Base-by-base conservation (phyloP, 805 yeast genomes). In the Suhomyces faveliae region DNA sequence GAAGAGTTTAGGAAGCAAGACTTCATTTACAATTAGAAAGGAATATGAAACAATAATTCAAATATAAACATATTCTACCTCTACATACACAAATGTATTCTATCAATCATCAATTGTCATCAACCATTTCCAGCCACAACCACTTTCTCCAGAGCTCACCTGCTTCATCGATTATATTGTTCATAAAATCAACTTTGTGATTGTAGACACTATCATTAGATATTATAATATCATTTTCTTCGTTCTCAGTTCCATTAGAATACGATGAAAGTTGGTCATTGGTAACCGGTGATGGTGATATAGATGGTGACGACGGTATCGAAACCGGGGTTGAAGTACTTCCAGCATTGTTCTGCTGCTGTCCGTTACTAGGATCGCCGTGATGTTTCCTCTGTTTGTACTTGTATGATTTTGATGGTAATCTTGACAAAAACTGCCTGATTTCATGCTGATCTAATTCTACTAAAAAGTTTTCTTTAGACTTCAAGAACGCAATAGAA, bases 371-470 rank as follows among this genome's bases (percentile, higher is more conserved):
- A 17, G 37, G 21, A 15, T 33, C 37, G 10, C 21, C 15, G 10
- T 33, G 17, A 55, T 7, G 62, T 53, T 37, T 59, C 60, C 48
- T 57, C 48, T 67, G 68, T 48, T 68, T 69, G 48, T 68, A 70
- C 53, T 62, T 66, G 62, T 70, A 66, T 12, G 73, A 67, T 50
- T 72, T 72, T 11, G 83, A 73, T 1, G 83, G 80, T 41, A 78
- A 60, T 33, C 84, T 78, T 51, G 81, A 80, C 51, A 91, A 73
- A 54, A 83, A 82, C 61, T 90, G 95, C 33, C 90, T 75, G 40
- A 89, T 88, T 66, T 91, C 98, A 53, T 87, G 83, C 62, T 89
- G 96, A 59, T 91, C 98, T 53, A 90, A 83, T 62, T 91, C 97
- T 53, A 88, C 76, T 46, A 91, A 74, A 35, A 86, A 81, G 55